phyloP scores from a whole-genome alignment of 306 rosid species.

The Rosa rugosa region DNA sequence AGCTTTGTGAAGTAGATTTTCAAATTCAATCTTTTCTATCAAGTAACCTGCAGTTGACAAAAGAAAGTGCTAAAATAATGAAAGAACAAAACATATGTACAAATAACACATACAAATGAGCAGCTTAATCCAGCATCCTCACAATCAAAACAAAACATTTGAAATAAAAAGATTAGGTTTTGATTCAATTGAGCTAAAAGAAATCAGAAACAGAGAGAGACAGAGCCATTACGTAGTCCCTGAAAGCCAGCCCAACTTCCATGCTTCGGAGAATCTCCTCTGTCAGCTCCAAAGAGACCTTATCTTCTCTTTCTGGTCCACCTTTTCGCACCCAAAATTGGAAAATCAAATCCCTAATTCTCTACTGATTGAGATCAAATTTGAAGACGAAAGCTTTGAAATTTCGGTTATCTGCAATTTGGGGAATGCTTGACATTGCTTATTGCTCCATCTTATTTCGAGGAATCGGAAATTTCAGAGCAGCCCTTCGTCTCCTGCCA shows the following conservation, averaged over 20 bases:
- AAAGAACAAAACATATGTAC: too few relatives aligned
- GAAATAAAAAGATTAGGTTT: not conserved
- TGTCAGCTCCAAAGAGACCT: constrained; percentile 84
- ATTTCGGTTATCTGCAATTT: constrained; percentile 53
- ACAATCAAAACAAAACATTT: too few relatives aligned
- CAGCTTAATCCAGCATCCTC: too few relatives aligned
- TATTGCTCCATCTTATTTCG: not conserved
- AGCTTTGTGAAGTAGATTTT: constrained; percentile 84
- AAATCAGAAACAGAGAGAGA: not conserved
- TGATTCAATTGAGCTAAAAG: not conserved
- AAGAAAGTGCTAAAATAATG: too few relatives aligned
- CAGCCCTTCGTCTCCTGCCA: not conserved
- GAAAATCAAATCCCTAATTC: not conserved
- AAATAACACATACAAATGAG: too few relatives aligned
- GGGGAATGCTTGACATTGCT: not conserved
- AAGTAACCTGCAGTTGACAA: constrained; percentile 65
- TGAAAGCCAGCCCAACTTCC: constrained; percentile 97
- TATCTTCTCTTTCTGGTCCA: constrained; percentile 75
- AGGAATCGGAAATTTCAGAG: not conserved
- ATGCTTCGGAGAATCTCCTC: constrained; percentile 94
- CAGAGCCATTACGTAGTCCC: constrained; percentile 61
- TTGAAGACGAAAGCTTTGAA: not conserved
- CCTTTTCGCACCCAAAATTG: constrained; percentile 33
- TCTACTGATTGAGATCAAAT: not conserved
- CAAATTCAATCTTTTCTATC: constrained; percentile 93